A percentile compares a stretch with the other conserved stretches of the same genome.
These are phyloP conservation scores for Cyberlindnera subsufficiens DNA, from an alignment of 805 yeast species.

Conservation along the genomic window DNA sequence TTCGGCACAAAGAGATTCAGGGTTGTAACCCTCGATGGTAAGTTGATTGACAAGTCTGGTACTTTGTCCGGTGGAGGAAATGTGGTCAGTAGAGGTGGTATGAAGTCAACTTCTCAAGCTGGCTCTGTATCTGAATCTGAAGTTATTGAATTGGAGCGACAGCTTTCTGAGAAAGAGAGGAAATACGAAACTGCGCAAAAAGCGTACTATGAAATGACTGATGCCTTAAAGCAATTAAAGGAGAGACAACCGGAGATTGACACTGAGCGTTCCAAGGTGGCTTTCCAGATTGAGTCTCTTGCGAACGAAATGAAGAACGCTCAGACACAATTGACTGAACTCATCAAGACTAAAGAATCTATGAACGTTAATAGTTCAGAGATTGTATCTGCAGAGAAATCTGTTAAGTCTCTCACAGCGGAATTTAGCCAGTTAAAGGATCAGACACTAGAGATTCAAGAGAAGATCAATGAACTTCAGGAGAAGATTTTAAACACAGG, in stretches of 20 bases:
- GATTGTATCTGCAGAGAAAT: slow-evolving; percentile 29
- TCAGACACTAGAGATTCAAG: slow-evolving; percentile 50
- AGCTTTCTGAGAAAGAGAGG: slow-evolving; percentile 47
- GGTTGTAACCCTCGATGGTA: slow-evolving; percentile 91
- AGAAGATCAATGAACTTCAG: slow-evolving; percentile 54
- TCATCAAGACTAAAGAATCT: slow-evolving; percentile 19
- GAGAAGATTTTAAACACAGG: slow-evolving; percentile 86
- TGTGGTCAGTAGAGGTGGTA: slow-evolving; percentile 63
- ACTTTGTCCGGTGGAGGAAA: slow-evolving; percentile 97
- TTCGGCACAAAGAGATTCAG: slow-evolving; percentile 76
- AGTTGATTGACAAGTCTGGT: slow-evolving; percentile 87
- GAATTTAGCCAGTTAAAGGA: slow-evolving; percentile 42
- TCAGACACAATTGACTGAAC: slow-evolving; percentile 35
- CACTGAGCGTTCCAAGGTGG: slow-evolving; percentile 47
- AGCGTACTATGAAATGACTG: slow-evolving; percentile 53
- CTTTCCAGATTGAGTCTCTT: slow-evolving; percentile 60
- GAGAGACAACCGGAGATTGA: slow-evolving; percentile 71
- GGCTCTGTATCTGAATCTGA: slow-evolving; percentile 50
- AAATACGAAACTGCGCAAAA: slow-evolving; percentile 43
- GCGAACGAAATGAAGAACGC: slow-evolving; percentile 46
- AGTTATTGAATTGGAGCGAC: slow-evolving; percentile 45
- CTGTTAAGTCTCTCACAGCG: slow-evolving; percentile 27
- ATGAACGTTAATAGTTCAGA: slow-evolving; percentile 27
- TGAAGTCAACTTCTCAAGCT: slow-evolving; percentile 44
- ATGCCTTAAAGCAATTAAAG: slow-evolving; percentile 48